Percentiles rank a stretch among this genome's conserved stretches.
Evolutionary conservation across 2,329 filamentous ascomycete species (phyloP).

Genomic region (Penicillium expansum): DNA sequence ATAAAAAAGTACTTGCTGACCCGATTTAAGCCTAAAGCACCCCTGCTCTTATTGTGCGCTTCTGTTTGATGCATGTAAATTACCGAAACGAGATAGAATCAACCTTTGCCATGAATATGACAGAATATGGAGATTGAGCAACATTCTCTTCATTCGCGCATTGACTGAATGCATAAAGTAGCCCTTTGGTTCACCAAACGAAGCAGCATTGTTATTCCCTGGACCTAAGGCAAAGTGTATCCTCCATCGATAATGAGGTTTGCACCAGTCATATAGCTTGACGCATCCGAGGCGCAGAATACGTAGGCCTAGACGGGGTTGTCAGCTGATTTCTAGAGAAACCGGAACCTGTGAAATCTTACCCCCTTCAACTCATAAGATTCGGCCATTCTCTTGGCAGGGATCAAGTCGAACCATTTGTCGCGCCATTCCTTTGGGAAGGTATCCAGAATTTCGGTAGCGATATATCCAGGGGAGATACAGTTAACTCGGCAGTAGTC

Average conservation of each 20-base stretch:
- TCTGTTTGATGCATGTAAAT: too few relatives aligned
- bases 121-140: too few relatives aligned
- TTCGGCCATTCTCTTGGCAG: slow-evolving; percentile 38
- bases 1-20: too few relatives aligned
- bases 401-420: slow-evolving; percentile 42
- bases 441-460: slow-evolving; percentile 38
- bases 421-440: slow-evolving; percentile 39
- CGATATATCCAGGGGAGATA: slow-evolving; percentile 42
- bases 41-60: too few relatives aligned
- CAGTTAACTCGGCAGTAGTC: slow-evolving; percentile 43
- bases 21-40: too few relatives aligned
- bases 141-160: too few relatives aligned
- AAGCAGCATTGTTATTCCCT: too few relatives aligned
- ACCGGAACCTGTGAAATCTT: slow-evolving; percentile 1
- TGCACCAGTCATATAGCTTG: slow-evolving; percentile 50
- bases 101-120: too few relatives aligned
- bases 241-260: slow-evolving; percentile 50
- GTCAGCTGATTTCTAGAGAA: not conserved
- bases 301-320: slow-evolving; percentile 33
- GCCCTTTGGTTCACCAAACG: too few relatives aligned
- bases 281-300: slow-evolving; percentile 48
- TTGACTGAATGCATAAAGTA: too few relatives aligned
- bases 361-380: slow-evolving; percentile 42
- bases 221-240: too few relatives aligned
- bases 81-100: too few relatives aligned